Percentiles rank a stretch among this genome's conserved stretches.
phyloP scores from a whole-genome alignment of 1,139 yeast species.

The Pichia sp. region DNA sequence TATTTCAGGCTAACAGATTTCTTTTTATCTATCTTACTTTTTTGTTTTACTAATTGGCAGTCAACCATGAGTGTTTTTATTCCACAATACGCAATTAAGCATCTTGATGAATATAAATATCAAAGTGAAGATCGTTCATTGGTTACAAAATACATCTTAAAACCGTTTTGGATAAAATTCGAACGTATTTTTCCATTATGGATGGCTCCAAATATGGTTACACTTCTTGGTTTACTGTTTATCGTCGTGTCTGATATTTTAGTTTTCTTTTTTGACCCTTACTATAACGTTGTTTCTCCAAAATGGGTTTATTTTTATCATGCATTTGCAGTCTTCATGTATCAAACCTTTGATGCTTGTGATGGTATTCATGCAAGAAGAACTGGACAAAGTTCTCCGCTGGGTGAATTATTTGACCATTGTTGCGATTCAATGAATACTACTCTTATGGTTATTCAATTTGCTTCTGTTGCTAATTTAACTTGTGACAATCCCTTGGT shows the following conservation, averaged over 20 bases:
- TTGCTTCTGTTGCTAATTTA: conserved; percentile 65
- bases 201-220: conserved; percentile 87
- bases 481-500: conserved; percentile 58
- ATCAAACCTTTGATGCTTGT: conserved; percentile 94
- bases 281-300: conserved; percentile 55
- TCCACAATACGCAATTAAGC: conserved; percentile 22
- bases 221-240: conserved; percentile 70
- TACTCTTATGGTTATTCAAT: conserved; percentile 66
- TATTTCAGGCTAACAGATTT: no score
- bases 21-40: neutral
- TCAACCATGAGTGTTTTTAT: conserved; percentile 25
- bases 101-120: conserved; percentile 34
- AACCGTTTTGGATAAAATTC: conserved; percentile 72
- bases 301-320: conserved; percentile 75
- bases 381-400: conserved; percentile 90
- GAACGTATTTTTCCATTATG: conserved; percentile 70
- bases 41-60: neutral
- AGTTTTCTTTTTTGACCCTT: conserved; percentile 71
- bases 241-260: conserved; percentile 57
- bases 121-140: conserved; percentile 78
- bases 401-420: conserved; percentile 92
- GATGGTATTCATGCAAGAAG: conserved; percentile 92
- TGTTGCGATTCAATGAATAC: conserved; percentile 90
- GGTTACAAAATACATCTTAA: conserved; percentile 65
- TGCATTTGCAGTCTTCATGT: conserved; percentile 79